Conservation (phyloP, 805 yeast genomes). For the Wickerhamiella occidentalis region DNA sequence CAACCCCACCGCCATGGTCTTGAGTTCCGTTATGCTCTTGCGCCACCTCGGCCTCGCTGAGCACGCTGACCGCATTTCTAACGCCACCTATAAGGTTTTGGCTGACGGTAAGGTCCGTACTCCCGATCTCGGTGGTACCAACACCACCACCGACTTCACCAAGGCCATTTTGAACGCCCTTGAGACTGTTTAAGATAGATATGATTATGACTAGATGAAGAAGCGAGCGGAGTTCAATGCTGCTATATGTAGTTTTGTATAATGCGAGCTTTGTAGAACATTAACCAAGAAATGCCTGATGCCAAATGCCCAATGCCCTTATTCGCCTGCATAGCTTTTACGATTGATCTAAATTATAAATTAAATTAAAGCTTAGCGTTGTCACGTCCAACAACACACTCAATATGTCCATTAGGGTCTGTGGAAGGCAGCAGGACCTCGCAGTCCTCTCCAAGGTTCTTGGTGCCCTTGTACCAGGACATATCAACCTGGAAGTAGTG, state of each 20-base stretch:
- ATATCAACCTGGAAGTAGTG: constrained; percentile 77
- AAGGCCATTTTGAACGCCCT: constrained; percentile 73
- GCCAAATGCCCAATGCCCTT: too few relatives aligned
- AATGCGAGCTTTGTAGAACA: not conserved
- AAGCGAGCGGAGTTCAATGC: not conserved
- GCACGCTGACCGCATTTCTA: constrained; percentile 73
- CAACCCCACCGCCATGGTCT: constrained; percentile 95
- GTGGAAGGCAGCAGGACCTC: constrained; percentile 78
- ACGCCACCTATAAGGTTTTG: constrained; percentile 80
- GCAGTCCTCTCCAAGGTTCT: constrained; percentile 47
- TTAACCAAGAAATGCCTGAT: not conserved
- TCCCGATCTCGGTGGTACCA: constrained; percentile 80
- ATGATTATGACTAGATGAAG: not conserved
- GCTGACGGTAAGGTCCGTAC: constrained; percentile 81
- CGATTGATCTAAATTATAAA: not conserved
- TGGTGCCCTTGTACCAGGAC: constrained; percentile 67
- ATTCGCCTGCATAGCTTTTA: too few relatives aligned
- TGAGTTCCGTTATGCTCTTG: constrained; percentile 81
- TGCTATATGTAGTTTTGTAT: not conserved
- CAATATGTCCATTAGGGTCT: constrained; percentile 87
- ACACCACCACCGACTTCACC: constrained; percentile 89
- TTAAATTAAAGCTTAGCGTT: constrained; percentile 33
- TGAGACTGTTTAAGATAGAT: constrained; percentile 24
- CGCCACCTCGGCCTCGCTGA: constrained; percentile 86
- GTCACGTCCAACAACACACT: constrained; percentile 66